Base-by-base conservation (phyloP, 176 grass and related monocot species). In the Olyra latifolia region DNA sequence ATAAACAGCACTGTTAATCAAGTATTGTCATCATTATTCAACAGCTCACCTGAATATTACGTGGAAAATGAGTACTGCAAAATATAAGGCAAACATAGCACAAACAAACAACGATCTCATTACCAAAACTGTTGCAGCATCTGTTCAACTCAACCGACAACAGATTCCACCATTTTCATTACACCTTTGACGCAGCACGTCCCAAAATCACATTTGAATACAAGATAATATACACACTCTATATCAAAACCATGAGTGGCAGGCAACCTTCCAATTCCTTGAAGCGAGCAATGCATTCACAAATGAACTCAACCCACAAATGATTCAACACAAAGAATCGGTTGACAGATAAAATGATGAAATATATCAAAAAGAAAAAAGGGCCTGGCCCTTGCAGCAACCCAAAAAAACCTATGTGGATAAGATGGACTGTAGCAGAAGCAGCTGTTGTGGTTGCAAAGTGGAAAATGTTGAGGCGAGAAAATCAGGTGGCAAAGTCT, bases 401-500 rank as follows among this genome's bases (percentile, higher is more conserved):
- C 35, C 14, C n/a, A n/a, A 32, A 43, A 23, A 75, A 15, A 17
- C 16, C 83, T 84, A 96, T 32, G 90, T 76, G 27, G 93, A 91
- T 25, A 99, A 81, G 23, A 96, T 84, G 40, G 93, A 93, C 86
- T 96, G 97, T 56, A 99, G 82, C 67, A 93, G 59, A 57, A 87
- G 88, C 76, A 93, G 84, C 63, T 96, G 97, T 76, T 96, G 93
- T 17, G 90, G 97, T 88, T 95, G 93, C 79, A 99, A 89, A 23
- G 66, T 91, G 15, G 92, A 96, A 88, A 92, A 99, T 20, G 88
- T 82, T 1, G 91, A 88, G 7, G 90, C 93, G 30, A 97, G 80
- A 62, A 97, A 77, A 80, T 94, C 73, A 6, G 97, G 91, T 45
- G 97, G 97, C 62, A 99, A 50, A 6, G 97, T 99, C 81, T 91